Evolutionary conservation across 2,329 filamentous ascomycete genomes (phyloP), one percentile per base, ranked within the genome.

Genomic region (Dactylellina sp.): DNA sequence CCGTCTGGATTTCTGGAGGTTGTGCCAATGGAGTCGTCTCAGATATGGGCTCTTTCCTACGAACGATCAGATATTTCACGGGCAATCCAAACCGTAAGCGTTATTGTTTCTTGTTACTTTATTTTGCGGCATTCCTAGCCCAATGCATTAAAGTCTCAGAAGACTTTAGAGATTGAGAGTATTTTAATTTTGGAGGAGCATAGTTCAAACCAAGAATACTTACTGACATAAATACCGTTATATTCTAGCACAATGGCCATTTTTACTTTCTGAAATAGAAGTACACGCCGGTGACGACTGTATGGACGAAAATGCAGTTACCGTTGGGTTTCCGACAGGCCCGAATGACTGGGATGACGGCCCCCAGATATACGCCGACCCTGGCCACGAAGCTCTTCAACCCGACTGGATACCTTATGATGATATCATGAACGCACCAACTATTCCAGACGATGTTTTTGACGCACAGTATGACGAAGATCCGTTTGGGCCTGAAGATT

Each of bases 1-100:
- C 28, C 2, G 22, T n/a, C 11, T 74, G 70, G 70, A 62, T 20
- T 11, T 39, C 22, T 37, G 61, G 47, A 14, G 42, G 44, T 12
- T 74, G 70, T 39, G 46, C 49, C 11, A 74, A 62, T 42, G 61
- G 47, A 18, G 37, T 74, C 35, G 28, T 74, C 20, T 47, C 39
- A 6, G 42, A 66, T 2, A 16, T 42, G 5, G 52, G 49, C 12
- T 50, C 70, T 6, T 22, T 37, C 2, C 18, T 66, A 7, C 47
- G 39, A 14, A 52, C 40, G 3, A 61, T 74, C 6, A 28, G 49
- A 37, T 74, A 66, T 39, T 56, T 16, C 44, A 7, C 47, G 18
- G 35, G 42, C 5, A 57, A 74, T 50, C 40, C 49, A 5, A 62
- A 60, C 24, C 55, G 70, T 74, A 56, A 62, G 70, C 65, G 1